Base-by-base conservation (phyloP, 2,329 filamentous ascomycete species). In the Lasiodiplodia gonubiensis region DNA sequence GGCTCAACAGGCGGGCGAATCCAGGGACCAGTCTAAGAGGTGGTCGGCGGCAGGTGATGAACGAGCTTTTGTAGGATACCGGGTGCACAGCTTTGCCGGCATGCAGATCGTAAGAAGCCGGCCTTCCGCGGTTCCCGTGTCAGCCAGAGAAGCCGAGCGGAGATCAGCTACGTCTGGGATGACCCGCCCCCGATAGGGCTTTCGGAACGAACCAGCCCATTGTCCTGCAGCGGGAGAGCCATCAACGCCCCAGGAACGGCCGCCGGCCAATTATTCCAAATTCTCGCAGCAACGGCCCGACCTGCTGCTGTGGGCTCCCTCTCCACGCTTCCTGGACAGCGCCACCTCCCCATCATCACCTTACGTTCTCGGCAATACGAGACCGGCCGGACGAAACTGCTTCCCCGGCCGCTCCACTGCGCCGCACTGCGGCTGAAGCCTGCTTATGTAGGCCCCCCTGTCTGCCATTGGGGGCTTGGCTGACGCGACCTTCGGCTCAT, bases 81-180 rank as follows among this genome's bases (percentile, higher is more conserved):
- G 55, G 54, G 55, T 48, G 55, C 55, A 60, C 23, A 39, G 35
- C 54, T 59, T 59, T 49, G 57, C 42, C 59, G 59, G 23, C 51
- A 54, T 65, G 63, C 63, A 65, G 64, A 66, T 66, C 59, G 57
- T 49, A 49, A 61, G 55, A 63, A 63, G 59, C 59, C 64, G 63
- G 18, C 42, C 64, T 66, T 66, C 64, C 64, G 64, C 64, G 64
- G 64, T 23, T 66, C 64, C 64, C 64, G 64, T 66, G 30, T 53
- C 46, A 48, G 51, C 33, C 27, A 46, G 42, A 46, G 42, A 46
- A 46, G 42, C 42, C 42, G 42, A 46, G 59, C 10, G 23, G 39
- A 25, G 39, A 61, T 61, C 57, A 60, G 39, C 25, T 46, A 21
- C 42, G 42, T 42, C 39, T 60, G 57, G 46, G 57, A 42, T 60